These are phyloP conservation scores for Saturnispora dispora DNA, from an alignment of 805 yeast species.

Conservation along the genomic window DNA sequence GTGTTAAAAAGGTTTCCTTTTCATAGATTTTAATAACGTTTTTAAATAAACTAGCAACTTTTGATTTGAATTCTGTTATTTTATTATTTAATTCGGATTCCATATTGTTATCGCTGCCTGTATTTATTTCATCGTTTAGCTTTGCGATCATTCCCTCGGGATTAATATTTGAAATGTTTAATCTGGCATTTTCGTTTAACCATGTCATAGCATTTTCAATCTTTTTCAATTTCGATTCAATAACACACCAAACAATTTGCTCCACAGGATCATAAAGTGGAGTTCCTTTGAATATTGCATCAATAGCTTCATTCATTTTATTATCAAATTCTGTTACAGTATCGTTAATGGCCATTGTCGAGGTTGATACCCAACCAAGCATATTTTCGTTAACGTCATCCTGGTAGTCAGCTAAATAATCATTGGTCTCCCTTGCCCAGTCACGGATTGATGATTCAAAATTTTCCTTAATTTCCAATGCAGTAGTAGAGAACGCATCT, in stretches of 20 bases:
- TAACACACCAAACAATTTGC: slow-evolving; percentile 66
- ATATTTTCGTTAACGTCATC: slow-evolving; percentile 48
- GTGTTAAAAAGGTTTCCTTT: slow-evolving; percentile 34
- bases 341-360: slow-evolving; percentile 48
- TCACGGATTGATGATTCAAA: slow-evolving; percentile 28
- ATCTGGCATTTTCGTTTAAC: slow-evolving; percentile 56
- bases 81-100: slow-evolving; percentile 6
- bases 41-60: slow-evolving; percentile 20
- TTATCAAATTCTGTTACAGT: slow-evolving; percentile 51
- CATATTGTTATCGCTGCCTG: slow-evolving; percentile 3
- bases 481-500: slow-evolving; percentile 11
- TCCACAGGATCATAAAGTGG: slow-evolving; percentile 54
- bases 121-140: slow-evolving; percentile 4
- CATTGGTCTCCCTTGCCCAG: slow-evolving; percentile 55
- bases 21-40: slow-evolving; percentile 28
- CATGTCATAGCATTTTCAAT: slow-evolving; percentile 71
- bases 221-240: slow-evolving; percentile 60
- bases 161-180: slow-evolving; percentile 46
- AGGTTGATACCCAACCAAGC: slow-evolving; percentile 54
- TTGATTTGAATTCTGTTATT: slow-evolving; percentile 15
- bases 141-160: slow-evolving; percentile 9
- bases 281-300: slow-evolving; percentile 57
- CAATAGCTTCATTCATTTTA: slow-evolving; percentile 50
- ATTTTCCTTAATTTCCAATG: slow-evolving; percentile 8
- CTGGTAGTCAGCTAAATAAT: slow-evolving; percentile 41